Conservation (phyloP, 495 filamentous ascomycete genomes). For the Xylaria castorea region DNA sequence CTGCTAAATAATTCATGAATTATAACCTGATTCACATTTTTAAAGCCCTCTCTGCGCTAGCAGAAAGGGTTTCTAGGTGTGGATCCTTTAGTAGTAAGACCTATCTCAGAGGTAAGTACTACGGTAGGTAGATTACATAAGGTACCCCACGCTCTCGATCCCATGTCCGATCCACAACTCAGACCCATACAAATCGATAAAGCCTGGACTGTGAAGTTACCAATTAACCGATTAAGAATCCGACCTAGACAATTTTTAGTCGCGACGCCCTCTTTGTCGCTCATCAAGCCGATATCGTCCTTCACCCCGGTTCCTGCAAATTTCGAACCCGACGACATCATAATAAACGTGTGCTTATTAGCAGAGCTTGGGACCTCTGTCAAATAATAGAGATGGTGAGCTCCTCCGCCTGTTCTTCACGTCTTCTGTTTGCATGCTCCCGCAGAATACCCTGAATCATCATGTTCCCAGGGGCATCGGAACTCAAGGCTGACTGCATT, state of each 20-base stretch:
- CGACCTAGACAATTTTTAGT: constrained; percentile 29
- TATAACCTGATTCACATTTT: no score
- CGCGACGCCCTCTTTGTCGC: constrained; percentile 16
- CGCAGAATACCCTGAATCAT: background rate
- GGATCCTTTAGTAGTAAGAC: no score
- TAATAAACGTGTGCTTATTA: no score
- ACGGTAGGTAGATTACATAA: no score
- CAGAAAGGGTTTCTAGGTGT: no score
- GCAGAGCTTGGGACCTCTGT: background rate
- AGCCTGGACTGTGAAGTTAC: background rate
- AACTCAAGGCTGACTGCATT: constrained; percentile 8
- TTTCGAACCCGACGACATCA: background rate
- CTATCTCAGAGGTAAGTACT: no score
- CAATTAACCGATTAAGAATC: constrained; percentile 9
- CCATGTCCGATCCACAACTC: background rate
- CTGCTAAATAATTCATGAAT: no score
- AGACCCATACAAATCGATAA: constrained; percentile 19
- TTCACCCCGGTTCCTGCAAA: background rate
- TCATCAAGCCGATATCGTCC: constrained; percentile 20
- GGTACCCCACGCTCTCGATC: no score
- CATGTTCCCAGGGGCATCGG: background rate
- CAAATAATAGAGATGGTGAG: constrained; percentile 26
- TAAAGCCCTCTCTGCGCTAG: no score
- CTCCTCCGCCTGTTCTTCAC: background rate
- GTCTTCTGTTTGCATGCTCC: background rate